phyloP scores from a whole-genome alignment of 2,329 filamentous ascomycete genomes.

The Colletotrichum sp. region DNA sequence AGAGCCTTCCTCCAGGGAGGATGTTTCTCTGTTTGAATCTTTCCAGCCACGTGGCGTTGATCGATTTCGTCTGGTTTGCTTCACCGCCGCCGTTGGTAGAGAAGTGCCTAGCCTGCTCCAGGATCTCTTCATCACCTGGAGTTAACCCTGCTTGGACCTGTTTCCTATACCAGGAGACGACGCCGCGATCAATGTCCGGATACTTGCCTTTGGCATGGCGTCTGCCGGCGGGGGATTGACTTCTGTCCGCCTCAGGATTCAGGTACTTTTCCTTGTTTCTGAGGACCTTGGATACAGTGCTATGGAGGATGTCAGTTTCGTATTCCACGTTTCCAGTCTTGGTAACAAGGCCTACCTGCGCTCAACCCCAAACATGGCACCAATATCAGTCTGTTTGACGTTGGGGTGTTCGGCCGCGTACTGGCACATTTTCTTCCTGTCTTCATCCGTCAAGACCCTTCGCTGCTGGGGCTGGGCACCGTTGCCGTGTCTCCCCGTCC shows the following conservation, averaged over 20 bases:
- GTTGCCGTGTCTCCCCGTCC: conserved; percentile 54
- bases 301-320: conserved; percentile 47
- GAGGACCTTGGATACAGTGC: conserved; percentile 98
- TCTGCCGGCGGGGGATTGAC: conserved; percentile 79
- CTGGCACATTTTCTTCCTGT: conserved; percentile 91
- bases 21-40: conserved; percentile 94
- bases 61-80: conserved; percentile 70
- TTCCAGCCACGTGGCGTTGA: conserved; percentile 83
- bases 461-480: conserved; percentile 67
- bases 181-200: conserved; percentile 89
- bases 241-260: conserved; percentile 74
- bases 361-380: conserved; percentile 93
- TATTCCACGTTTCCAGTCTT: neutral
- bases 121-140: conserved; percentile 80
- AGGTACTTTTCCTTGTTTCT: conserved; percentile 95
- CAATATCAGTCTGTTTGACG: conserved; percentile 95
- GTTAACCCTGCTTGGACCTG: conserved; percentile 76
- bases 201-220: conserved; percentile 73
- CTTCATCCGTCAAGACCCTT: conserved; percentile 89
- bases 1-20: conserved; percentile 48
- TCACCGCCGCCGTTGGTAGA: conserved; percentile 67
- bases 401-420: conserved; percentile 90
- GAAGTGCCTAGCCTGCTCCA: conserved; percentile 84
- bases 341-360: conserved; percentile 75
- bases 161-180: conserved; percentile 87